Evolutionary conservation across 1,284 basidiomycete species (phyloP).

Genomic region (Moniliophthora roreri): DNA sequence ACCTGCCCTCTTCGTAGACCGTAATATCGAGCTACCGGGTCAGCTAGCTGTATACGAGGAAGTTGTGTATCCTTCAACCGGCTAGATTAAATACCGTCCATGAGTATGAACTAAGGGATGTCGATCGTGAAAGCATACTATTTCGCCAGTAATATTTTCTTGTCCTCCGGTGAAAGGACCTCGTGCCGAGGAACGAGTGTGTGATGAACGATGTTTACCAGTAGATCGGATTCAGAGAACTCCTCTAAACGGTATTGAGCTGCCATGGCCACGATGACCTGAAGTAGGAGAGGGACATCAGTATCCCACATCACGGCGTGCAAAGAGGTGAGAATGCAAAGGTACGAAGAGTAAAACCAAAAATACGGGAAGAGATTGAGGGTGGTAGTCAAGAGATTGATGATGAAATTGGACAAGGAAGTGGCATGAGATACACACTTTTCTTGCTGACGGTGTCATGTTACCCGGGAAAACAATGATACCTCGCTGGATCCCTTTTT

Average conservation of each 20-base stretch:
- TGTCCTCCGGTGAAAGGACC: constrained; percentile 85
- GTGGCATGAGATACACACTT: constrained; percentile 50
- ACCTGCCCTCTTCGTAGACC: constrained; percentile 94
- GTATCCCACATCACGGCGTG: constrained; percentile 14
- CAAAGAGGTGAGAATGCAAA: constrained; percentile 4
- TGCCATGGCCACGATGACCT: constrained; percentile 91
- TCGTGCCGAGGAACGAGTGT: constrained; percentile 94
- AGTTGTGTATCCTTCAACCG: constrained; percentile 98
- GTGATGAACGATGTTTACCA: constrained; percentile 98
- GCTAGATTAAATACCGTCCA: constrained; percentile 41
- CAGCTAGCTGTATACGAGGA: constrained; percentile 93
- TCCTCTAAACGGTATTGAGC: constrained; percentile 89
- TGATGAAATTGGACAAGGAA: background rate
- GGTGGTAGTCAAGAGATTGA: background rate
- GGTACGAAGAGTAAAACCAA: constrained; percentile 3
- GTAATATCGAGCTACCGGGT: constrained; percentile 98
- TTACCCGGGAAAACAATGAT: constrained; percentile 96
- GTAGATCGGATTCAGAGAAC: constrained; percentile 93
- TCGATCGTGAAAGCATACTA: constrained; percentile 66
- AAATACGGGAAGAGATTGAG: background rate
- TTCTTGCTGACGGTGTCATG: constrained; percentile 96
- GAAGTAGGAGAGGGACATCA: constrained; percentile 5
- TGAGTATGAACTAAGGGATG: constrained; percentile 16
- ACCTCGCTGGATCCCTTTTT: constrained; percentile 86
- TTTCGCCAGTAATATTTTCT: constrained; percentile 84